Evolutionary conservation across 2,329 filamentous ascomycete genomes (phyloP).

Genomic region (Trichoderma polysporum): DNA sequence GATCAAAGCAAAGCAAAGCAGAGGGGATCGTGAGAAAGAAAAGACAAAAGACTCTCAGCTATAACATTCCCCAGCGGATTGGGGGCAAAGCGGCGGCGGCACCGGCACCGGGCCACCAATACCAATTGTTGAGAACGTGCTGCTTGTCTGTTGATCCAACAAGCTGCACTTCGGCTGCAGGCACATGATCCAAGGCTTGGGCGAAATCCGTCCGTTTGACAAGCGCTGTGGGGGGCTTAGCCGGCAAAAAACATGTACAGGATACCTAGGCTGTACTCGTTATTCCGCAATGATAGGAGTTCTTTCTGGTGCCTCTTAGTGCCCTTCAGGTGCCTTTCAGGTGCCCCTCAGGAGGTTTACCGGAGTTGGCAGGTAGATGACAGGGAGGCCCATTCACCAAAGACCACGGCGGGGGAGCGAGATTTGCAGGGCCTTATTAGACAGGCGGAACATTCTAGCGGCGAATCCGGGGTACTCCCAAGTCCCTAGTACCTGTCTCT

Average conservation of each 20-base stretch:
- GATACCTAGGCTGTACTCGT: constrained; percentile 6
- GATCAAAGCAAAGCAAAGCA: not conserved
- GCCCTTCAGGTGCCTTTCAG: not conserved
- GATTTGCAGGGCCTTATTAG: not conserved
- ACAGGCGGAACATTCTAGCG: constrained; percentile 17
- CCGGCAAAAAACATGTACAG: constrained; percentile 9
- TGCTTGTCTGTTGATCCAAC: constrained; percentile 17
- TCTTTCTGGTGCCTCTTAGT: not conserved
- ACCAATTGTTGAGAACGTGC: constrained; percentile 20
- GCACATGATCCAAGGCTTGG: constrained; percentile 20
- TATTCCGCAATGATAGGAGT: not conserved
- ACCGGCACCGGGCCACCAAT: not conserved
- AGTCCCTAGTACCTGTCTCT: constrained; percentile 4
- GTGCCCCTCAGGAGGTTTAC: not conserved
- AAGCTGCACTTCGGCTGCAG: constrained; percentile 10
- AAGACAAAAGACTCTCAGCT: not conserved
- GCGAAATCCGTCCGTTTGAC: constrained; percentile 17
- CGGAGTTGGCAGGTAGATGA: not conserved
- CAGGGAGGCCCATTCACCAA: not conserved
- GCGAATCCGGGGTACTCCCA: constrained; percentile 15
- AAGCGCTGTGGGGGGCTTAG: constrained; percentile 13
- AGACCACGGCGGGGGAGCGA: not conserved
- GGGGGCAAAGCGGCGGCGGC: constrained; percentile 2
- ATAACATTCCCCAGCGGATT: not conserved
- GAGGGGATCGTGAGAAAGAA: not conserved